Evolutionary conservation across 2,329 filamentous ascomycete species (phyloP), one percentile per base, ranked within the genome.

Genomic region (Colletotrichum neosansevieriae): DNA sequence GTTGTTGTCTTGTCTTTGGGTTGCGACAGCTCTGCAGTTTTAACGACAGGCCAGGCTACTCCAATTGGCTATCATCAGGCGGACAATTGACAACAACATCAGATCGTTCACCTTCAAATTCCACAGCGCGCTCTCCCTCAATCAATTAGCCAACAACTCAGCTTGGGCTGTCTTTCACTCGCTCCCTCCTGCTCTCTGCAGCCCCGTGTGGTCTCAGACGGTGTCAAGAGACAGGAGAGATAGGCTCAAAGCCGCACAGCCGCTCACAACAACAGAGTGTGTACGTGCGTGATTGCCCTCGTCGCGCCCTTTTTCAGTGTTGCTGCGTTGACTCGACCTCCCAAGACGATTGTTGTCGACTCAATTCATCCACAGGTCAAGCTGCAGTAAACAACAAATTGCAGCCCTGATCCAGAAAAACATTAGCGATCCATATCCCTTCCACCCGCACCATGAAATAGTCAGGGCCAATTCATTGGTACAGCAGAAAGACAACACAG

Each of bases 401-500:
- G 73, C 77, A 76, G 74, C 51, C 40, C 59, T 51, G 44, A 10
- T 10, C 36, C 42, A 63, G 40, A 50, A 63, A 50, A 58, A 53
- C 34, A 32, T 19, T 47, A 58, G 60, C 51, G 51, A 67, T 63
- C 54, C 53, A 53, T 67, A 67, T 63, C 54, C 60, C 60, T 67
- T 64, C 21, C 21, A 10, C 53, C 40, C 76, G 74, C 80, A 82
- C 76, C 75, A 85, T 85, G 84, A 79, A 78, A 81, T 79, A 79
- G 70, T 74, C 75, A 76, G 79, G 75, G 72, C 73, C 73, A 72
- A 72, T 73, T 75, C 72, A 78, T 79, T 81, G 78, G 77, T 80
- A 74, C 74, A 74, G 71, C 47, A 69, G 32, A 60, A 54, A 47
- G 50, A 51, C 64, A 53, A 53, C 65, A 13, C 65, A 45, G 49